Evolutionary conservation across 2,329 filamentous ascomycete genomes (phyloP).

Genomic region (Aspergillus sp.): DNA sequence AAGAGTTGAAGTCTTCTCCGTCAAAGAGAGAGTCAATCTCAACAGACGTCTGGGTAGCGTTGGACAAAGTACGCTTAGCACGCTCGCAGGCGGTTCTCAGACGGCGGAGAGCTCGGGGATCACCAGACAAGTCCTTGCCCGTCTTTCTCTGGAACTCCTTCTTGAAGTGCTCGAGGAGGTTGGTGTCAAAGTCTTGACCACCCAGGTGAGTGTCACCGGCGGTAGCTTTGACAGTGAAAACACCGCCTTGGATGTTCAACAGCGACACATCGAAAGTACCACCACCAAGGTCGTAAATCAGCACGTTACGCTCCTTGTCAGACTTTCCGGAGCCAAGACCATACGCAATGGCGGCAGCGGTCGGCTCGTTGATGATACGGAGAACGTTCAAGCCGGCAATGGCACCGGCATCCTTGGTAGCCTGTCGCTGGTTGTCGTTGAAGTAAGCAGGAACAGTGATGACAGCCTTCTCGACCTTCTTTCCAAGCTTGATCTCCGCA

Average conservation of each 20-base stretch:
- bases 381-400: slow-evolving; percentile 97
- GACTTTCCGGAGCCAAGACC: slow-evolving; percentile 92
- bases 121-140: slow-evolving; percentile 69
- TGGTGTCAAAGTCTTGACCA: slow-evolving; percentile 94
- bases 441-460: slow-evolving; percentile 99
- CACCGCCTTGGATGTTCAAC: slow-evolving; percentile 96
- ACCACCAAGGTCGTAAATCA: slow-evolving; percentile 99
- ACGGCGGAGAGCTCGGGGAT: slow-evolving; percentile 87
- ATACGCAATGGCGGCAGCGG: slow-evolving; percentile 95
- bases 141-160: slow-evolving; percentile 83
- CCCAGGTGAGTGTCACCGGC: slow-evolving; percentile 95
- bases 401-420: slow-evolving; percentile 97
- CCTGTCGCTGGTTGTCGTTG: slow-evolving; percentile 99
- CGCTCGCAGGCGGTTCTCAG: slow-evolving; percentile 97
- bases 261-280: slow-evolving; percentile 99
- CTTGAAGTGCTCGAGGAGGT: slow-evolving; percentile 92
- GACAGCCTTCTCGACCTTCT: slow-evolving; percentile 98
- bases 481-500: slow-evolving; percentile 94
- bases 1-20: slow-evolving; percentile 93
- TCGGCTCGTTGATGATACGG: slow-evolving; percentile 99
- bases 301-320: slow-evolving; percentile 95
- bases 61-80: slow-evolving; percentile 98
- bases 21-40: slow-evolving; percentile 99
- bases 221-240: slow-evolving; percentile 98
- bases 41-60: slow-evolving; percentile 92